Percentiles rank a stretch among this genome's conserved stretches.
Evolutionary conservation across 441 rosid genomes (phyloP).

Genomic region (Syzygium syzygioides): DNA sequence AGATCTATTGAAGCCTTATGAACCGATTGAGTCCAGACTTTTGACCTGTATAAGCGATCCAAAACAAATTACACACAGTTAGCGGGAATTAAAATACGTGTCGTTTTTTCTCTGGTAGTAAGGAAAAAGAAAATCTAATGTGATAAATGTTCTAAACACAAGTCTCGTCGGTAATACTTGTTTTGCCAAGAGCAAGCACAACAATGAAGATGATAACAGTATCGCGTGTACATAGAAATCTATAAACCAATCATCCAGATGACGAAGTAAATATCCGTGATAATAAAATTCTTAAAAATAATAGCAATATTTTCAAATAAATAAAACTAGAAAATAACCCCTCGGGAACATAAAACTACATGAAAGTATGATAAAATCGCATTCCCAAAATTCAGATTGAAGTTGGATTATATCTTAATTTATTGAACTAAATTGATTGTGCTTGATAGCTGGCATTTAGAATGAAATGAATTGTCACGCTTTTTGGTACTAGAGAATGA

Average conservation of each 20-base stretch:
- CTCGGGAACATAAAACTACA: neutral
- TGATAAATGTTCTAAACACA: neutral
- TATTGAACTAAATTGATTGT: neutral
- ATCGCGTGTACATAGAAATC: neutral
- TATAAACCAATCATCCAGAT: neutral
- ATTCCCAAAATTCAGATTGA: too few relatives aligned
- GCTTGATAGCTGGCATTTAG: neutral
- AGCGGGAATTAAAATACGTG: neutral
- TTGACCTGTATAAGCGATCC: neutral
- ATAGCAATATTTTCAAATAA: neutral
- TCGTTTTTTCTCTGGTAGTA: neutral
- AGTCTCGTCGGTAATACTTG: neutral
- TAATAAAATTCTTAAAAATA: neutral
- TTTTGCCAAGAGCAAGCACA: neutral
- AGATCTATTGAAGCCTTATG: neutral
- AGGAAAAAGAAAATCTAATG: neutral
- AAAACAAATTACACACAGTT: neutral
- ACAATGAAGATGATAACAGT: neutral
- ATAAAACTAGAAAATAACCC: neutral
- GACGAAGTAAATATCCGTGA: neutral
- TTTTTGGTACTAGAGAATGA: neutral
- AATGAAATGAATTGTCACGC: neutral
- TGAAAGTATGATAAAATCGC: neutral
- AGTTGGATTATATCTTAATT: neutral
- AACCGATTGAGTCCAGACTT: neutral